Evolutionary conservation across 2,329 filamentous ascomycete species (phyloP).

Genomic region (Trichoderma semiorbis): DNA sequence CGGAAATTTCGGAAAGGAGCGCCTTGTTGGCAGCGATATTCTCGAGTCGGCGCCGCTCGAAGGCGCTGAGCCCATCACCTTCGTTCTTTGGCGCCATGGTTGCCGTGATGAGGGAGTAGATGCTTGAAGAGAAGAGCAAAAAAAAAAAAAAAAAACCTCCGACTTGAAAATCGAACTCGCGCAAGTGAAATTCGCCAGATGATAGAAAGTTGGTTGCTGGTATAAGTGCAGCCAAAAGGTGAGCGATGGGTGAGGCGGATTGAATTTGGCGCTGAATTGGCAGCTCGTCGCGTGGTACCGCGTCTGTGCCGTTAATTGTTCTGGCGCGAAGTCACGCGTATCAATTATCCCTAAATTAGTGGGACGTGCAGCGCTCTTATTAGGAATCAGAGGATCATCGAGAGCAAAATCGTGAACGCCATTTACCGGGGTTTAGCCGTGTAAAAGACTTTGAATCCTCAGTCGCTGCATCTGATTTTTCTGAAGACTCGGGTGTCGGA

Average conservation of each 20-base stretch:
- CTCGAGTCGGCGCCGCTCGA: constrained; percentile 78
- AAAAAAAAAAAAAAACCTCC: neutral
- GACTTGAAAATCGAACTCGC: neutral
- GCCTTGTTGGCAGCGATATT: constrained; percentile 87
- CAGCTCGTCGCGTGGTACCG: constrained; percentile 6
- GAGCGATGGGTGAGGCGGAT: neutral
- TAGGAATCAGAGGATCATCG: neutral
- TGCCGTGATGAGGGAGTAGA: neutral
- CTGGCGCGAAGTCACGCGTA: constrained; percentile 34
- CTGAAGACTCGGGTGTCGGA: neutral
- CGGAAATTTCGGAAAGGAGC: constrained; percentile 71
- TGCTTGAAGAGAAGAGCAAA: neutral
- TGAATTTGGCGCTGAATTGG: neutral
- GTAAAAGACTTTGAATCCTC: neutral
- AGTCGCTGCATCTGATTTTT: neutral
- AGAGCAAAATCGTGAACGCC: neutral
- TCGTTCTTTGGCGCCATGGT: constrained; percentile 47
- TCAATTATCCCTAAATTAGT: neutral
- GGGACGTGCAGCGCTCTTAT: neutral
- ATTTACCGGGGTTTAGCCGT: constrained; percentile 5
- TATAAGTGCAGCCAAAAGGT: constrained; percentile 3
- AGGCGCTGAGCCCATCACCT: constrained; percentile 64
- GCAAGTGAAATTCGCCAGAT: neutral
- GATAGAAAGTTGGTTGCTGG: neutral
- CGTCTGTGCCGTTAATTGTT: constrained; percentile 25